Conservation (phyloP, 108 stramenopile species). For the Ochromonas danica region DNA sequence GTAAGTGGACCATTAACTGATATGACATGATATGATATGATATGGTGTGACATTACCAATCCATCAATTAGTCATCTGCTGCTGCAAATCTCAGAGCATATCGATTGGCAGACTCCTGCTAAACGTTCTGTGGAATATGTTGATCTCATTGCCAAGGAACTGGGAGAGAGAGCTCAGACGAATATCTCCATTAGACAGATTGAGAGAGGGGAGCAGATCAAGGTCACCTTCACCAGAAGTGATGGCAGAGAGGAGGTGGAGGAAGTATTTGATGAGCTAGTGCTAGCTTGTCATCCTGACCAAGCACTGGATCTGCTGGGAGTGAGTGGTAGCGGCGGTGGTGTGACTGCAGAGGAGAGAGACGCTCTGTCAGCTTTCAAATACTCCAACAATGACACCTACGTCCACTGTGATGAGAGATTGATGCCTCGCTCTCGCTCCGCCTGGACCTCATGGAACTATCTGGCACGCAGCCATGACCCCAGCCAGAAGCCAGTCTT, state of each 20-base stretch:
- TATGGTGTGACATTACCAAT: too few species aligned
- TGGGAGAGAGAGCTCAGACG: conserved; percentile 43
- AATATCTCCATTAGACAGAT: too few species aligned
- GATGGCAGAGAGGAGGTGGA: conserved; percentile 27
- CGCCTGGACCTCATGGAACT: conserved; percentile 93
- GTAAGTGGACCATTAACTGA: too few species aligned
- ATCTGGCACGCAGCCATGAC: conserved; percentile 64
- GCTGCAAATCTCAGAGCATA: conserved; percentile 75
- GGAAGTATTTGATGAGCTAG: too few species aligned
- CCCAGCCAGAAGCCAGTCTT: conserved; percentile 55
- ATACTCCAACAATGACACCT: conserved; percentile 78
- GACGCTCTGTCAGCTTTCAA: conserved; percentile 44
- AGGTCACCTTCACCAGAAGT: too few species aligned
- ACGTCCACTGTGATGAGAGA: conserved; percentile 81
- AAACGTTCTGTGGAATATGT: conserved; percentile 76
- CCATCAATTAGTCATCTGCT: conserved; percentile 68
- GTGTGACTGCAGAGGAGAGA: conserved; percentile 50
- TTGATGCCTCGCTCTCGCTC: conserved; percentile 76
- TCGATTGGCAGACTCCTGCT: conserved; percentile 79
- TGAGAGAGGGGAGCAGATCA: too few species aligned
- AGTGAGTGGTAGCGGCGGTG: conserved; percentile 25
- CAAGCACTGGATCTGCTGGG: conserved; percentile 62
- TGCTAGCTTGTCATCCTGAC: conserved; percentile 86
- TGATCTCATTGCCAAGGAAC: conserved; percentile 52
- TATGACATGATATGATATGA: too few species aligned